phyloP scores from a whole-genome alignment of 352 stramenopile genomes.

The Phytopythium aichiense region DNA sequence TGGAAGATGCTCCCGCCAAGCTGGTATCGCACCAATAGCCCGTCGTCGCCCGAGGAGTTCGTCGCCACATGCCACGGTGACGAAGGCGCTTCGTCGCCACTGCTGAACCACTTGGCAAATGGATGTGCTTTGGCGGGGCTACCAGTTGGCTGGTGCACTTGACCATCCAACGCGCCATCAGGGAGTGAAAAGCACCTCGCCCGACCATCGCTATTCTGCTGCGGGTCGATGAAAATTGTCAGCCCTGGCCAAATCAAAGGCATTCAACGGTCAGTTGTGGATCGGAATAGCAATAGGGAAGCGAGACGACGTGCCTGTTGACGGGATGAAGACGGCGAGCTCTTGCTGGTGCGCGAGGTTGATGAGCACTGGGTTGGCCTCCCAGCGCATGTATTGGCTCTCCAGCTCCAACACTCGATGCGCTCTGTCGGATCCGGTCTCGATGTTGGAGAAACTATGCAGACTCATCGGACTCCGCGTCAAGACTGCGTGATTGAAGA shows the following conservation, averaged over 20 bases:
- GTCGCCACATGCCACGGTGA: conserved; percentile 13
- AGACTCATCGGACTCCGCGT: conserved; percentile 49
- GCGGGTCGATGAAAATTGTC: conserved; percentile 40
- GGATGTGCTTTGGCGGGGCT: conserved; percentile 26
- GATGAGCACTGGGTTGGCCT: conserved; percentile 42
- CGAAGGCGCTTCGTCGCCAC: conserved; percentile 14
- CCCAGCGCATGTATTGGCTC: conserved; percentile 65
- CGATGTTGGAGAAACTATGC: conserved; percentile 56
- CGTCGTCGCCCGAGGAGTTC: conserved; percentile 23
- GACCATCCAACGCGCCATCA: conserved; percentile 44
- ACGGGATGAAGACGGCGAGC: conserved; percentile 54
- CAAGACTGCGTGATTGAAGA: conserved; percentile 27
- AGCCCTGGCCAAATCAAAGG: conserved; percentile 20
- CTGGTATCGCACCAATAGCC: conserved; percentile 39
- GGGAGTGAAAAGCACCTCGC: conserved; percentile 51
- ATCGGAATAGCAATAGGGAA: not conserved
- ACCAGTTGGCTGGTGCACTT: conserved; percentile 23
- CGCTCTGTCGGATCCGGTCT: conserved; percentile 29
- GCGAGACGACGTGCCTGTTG: conserved; percentile 25
- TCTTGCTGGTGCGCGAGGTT: conserved; percentile 36
- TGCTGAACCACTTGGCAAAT: conserved; percentile 47
- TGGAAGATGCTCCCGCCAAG: conserved; percentile 54
- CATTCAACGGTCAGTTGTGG: not conserved
- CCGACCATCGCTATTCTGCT: conserved; percentile 31
- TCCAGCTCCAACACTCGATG: conserved; percentile 61